phyloP scores from a whole-genome alignment of 768 basidiomycete genomes.

The Boletus barrowsii region DNA sequence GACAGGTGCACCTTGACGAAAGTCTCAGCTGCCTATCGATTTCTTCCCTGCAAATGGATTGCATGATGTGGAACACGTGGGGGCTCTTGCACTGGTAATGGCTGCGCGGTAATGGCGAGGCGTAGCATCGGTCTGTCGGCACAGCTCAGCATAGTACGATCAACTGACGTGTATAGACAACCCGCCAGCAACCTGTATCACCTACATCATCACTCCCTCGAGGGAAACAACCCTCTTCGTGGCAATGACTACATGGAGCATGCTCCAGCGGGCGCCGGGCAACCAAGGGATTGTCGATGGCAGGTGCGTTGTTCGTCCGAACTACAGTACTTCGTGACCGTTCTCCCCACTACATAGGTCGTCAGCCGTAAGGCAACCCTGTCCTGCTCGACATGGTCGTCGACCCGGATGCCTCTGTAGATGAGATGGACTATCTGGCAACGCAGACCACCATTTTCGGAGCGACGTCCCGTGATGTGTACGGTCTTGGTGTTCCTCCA shows the following conservation, averaged over 20 bases:
- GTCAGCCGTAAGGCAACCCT: conserved; percentile 11
- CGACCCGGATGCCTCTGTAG: conserved; percentile 31
- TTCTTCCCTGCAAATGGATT: no score
- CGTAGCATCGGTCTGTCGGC: no score
- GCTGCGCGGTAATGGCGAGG: no score
- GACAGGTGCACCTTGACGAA: no score
- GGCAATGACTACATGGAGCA: conserved; percentile 16
- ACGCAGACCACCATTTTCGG: conserved; percentile 28
- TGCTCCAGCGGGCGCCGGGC: neutral
- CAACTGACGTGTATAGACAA: no score
- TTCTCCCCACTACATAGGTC: conserved; percentile 13
- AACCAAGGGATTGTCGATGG: conserved; percentile 22
- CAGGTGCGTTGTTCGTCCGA: conserved; percentile 1
- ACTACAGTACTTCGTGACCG: neutral
- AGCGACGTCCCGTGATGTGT: conserved; percentile 34
- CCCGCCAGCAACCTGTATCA: no score
- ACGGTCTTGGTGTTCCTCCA: conserved; percentile 30
- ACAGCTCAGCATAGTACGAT: no score
- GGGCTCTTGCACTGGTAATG: no score
- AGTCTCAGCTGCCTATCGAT: no score
- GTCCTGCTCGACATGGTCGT: conserved; percentile 30
- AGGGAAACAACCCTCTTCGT: conserved; percentile 16
- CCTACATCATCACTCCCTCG: conserved; percentile 19
- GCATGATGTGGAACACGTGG: no score
- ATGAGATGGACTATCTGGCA: conserved; percentile 5